Conservation (phyloP, 2,329 filamentous ascomycete genomes). For the Hymenoscyphus fructigenus region DNA sequence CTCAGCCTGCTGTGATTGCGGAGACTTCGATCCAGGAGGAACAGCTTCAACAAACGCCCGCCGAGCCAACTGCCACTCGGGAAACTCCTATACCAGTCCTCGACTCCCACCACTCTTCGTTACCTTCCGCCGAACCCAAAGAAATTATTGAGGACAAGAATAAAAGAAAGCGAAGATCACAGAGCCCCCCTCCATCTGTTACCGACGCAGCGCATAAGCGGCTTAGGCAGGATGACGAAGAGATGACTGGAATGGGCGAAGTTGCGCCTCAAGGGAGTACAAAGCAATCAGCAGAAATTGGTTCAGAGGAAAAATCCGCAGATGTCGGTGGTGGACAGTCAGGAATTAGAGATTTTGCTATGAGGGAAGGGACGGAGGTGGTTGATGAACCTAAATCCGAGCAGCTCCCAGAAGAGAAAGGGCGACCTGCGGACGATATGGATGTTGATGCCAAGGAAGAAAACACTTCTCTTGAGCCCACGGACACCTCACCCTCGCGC, state of each 20-base stretch:
- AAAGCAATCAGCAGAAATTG: not conserved
- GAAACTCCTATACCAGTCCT: constrained; percentile 17
- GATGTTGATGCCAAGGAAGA: not conserved
- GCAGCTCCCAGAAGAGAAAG: not conserved
- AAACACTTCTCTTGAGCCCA: not conserved
- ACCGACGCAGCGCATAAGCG: constrained; percentile 57
- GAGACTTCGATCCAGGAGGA: not conserved
- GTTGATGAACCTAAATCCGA: not conserved
- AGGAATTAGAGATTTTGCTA: not conserved
- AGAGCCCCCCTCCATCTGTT: constrained; percentile 56
- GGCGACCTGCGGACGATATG: not conserved
- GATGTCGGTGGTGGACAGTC: not conserved
- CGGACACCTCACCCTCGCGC: constrained; percentile 19
- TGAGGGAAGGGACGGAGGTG: not conserved
- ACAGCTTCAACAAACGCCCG: not conserved
- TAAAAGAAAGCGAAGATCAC: constrained; percentile 67
- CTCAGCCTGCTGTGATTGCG: not conserved
- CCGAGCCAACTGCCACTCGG: constrained; percentile 20
- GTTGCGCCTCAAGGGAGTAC: constrained; percentile 4
- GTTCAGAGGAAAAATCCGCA: not conserved
- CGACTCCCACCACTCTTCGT: constrained; percentile 6
- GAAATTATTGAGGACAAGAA: constrained; percentile 51
- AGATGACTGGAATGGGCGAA: constrained; percentile 16
- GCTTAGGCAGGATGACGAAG: constrained; percentile 44
- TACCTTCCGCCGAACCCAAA: constrained; percentile 33